Base-by-base conservation (phyloP, 108 stramenopile genomes). In the Stephanodiscus triporus region DNA sequence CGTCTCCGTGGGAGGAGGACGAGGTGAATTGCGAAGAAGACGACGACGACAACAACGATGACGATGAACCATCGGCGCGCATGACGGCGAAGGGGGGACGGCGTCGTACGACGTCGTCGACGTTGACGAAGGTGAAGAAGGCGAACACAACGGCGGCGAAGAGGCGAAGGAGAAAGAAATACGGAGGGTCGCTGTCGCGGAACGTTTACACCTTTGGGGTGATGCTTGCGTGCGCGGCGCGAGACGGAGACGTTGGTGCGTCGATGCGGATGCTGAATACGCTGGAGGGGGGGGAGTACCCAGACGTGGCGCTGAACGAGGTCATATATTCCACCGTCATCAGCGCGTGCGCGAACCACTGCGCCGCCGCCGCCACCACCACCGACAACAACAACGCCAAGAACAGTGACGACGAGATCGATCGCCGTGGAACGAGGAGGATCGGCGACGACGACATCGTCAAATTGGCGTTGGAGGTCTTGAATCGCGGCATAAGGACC, bases 171-270 rank as follows among this genome's bases (percentile, higher is more conserved):
- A 57, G 30, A 10, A 45, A 60, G 45, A 69, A 38, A 38, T 26
- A 27, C 37, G 68, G 68, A 11, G 70, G 70, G 2, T 42, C 64
- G n/a, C 38, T 83, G 13, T 75, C 74, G 4, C 89, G 88, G 16
- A 94, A 94, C 67, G 88, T 89, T 0, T 94, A 86, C 65, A 94
- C 93, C 16, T 91, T 94, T 68, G 93, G 93, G 4, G 47, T 78
- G 4, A 64, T 94, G 0, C 80, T 94, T 59, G 89, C 85, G 38
- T 86, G 77, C 6, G 91, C 84, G 70, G 88, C 90, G 26, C 77
- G 90, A 9, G 86, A 86, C 16, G 60, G 90, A 53, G 78, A 87
- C 56, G 76, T 77, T 20, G 76, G 64, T 9, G 20, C 73, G 16
- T 86, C 89, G 4, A 49, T 87, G 56, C 30, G 72, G 68, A 43